Evolutionary conservation across 1,284 basidiomycete genomes (phyloP).

Genomic region (Inonotus obliquus): DNA sequence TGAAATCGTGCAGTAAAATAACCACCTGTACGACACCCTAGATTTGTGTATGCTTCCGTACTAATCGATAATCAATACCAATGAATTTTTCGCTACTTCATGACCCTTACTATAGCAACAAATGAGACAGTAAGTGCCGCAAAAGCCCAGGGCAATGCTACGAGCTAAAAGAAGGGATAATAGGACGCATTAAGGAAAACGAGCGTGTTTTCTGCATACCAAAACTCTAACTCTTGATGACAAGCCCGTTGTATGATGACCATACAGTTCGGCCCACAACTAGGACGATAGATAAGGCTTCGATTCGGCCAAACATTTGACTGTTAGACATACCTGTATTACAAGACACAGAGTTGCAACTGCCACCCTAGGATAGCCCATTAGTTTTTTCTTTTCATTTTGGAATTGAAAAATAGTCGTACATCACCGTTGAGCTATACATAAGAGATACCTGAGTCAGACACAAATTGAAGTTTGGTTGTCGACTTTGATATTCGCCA

Average conservation of each 20-base stretch:
- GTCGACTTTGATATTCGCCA: not conserved
- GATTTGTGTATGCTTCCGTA: not conserved
- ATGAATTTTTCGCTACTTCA: not conserved
- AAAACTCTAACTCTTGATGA: not conserved
- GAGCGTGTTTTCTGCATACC: not conserved
- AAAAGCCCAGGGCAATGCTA: constrained; percentile 6
- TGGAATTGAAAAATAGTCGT: not conserved
- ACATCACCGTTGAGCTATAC: constrained; percentile 12
- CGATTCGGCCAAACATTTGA: not conserved
- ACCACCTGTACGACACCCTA: constrained; percentile 9
- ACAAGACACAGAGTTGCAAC: not conserved
- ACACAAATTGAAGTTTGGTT: constrained; percentile 11
- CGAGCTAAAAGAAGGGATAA: constrained; percentile 9
- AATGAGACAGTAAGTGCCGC: not conserved
- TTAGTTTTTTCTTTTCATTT: not conserved
- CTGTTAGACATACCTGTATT: not conserved
- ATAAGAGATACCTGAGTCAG: constrained; percentile 14
- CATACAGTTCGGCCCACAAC: not conserved
- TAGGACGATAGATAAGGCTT: not conserved
- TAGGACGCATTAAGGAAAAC: not conserved
- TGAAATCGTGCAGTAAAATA: constrained; percentile 17
- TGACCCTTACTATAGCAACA: not conserved
- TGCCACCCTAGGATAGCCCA: not conserved
- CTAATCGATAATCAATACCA: not conserved
- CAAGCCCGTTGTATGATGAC: not conserved